phyloP scores from a whole-genome alignment of 768 basidiomycete genomes.

The Leccinum fibrillosum region DNA sequence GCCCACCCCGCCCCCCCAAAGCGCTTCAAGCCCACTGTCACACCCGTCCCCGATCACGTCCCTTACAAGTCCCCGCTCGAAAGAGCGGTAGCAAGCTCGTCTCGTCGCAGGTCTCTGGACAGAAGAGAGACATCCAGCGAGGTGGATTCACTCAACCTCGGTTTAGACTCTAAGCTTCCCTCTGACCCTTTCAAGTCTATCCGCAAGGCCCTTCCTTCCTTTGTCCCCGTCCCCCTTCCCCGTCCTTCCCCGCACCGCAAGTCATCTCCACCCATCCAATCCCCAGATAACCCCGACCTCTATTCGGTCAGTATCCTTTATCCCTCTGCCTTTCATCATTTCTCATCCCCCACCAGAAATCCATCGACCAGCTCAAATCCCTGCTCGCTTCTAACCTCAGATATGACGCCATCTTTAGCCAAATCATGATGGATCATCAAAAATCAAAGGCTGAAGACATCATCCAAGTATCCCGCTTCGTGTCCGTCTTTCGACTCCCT shows the following conservation, averaged over 20 bases:
- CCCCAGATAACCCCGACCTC: constrained; percentile 17
- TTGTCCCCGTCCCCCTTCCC: neutral
- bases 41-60: constrained; percentile 26
- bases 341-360: constrained; percentile 19
- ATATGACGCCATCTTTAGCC: constrained; percentile 17
- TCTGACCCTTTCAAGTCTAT: constrained; percentile 22
- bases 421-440: constrained; percentile 24
- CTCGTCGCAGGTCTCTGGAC: constrained; percentile 17
- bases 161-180: neutral
- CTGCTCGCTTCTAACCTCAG: constrained; percentile 21
- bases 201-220: neutral
- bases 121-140: constrained; percentile 14
- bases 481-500: constrained; percentile 28
- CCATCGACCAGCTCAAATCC: constrained; percentile 26
- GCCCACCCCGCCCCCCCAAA: constrained; percentile 22
- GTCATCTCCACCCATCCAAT: constrained; percentile 10
- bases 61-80: constrained; percentile 2
- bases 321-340: neutral
- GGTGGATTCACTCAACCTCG: constrained; percentile 24
- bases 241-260: constrained; percentile 1
- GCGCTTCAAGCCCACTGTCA: constrained; percentile 28
- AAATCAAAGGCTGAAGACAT: constrained; percentile 33
- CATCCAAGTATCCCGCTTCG: constrained; percentile 37
- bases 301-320: constrained; percentile 3
- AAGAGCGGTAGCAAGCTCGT: constrained; percentile 1